These are phyloP conservation scores for Trichoderma sp. DNA, from an alignment of 2,329 filamentous ascomycete genomes.

Conservation along the genomic window DNA sequence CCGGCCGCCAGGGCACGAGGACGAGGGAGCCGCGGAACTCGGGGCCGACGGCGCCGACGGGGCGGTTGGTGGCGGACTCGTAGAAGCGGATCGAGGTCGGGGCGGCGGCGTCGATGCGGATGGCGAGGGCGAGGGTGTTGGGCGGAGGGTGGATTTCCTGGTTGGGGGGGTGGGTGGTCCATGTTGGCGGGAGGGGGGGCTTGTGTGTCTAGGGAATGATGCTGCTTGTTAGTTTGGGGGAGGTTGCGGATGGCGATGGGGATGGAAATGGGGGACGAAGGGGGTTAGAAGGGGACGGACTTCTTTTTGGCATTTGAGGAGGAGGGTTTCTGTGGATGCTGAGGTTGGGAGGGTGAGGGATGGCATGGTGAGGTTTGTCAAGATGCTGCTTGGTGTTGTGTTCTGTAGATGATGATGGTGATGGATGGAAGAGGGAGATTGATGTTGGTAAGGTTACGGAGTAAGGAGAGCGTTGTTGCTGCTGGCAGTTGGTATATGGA, in stretches of 20 bases:
- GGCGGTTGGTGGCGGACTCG: slow-evolving; percentile 8
- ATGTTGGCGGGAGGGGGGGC: slow-evolving; percentile 18
- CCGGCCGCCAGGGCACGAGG: slow-evolving; percentile 19
- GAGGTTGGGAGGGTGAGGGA: slow-evolving; percentile 5
- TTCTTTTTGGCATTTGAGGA: slow-evolving; percentile 25
- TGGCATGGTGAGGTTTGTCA: neutral
- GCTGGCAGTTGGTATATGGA: neutral
- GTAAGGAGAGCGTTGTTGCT: neutral
- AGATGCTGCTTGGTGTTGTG: neutral
- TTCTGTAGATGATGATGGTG: neutral
- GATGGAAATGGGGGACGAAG: neutral
- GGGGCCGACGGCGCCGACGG: slow-evolving; percentile 22
- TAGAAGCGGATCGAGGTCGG: slow-evolving; percentile 1
- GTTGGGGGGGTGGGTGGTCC: slow-evolving; percentile 21
- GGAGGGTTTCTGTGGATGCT: slow-evolving; percentile 19
- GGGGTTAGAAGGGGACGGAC: neutral
- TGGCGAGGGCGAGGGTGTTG: slow-evolving; percentile 23
- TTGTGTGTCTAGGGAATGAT: slow-evolving; percentile 5
- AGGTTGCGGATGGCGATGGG: no score
- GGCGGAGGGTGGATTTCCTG: neutral
- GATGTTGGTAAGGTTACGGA: no score
- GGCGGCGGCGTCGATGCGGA: slow-evolving; percentile 16
- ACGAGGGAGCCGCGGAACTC: slow-evolving; percentile 23
- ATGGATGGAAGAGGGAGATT: neutral
- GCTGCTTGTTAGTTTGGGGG: neutral